phyloP scores from a whole-genome alignment of 2,329 filamentous ascomycete species.

The Fusarium solani-melongenae region DNA sequence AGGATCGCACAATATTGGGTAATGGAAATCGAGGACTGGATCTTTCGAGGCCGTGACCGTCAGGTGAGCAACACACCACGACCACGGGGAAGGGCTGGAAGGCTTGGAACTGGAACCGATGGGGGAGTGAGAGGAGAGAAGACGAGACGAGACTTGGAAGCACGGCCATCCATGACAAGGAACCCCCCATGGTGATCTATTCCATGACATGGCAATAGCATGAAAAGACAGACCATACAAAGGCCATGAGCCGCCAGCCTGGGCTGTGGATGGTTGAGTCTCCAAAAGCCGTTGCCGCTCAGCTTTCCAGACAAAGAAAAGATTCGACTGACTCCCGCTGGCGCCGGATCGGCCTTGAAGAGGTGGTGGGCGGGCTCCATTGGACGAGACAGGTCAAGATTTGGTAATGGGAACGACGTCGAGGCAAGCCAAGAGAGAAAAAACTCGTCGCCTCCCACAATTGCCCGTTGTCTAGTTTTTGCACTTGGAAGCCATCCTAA shows the following conservation, averaged over 20 bases:
- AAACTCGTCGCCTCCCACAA: conserved; percentile 18
- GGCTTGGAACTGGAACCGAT: conserved; percentile 3
- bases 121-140: conserved; percentile 10
- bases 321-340: conserved; percentile 20
- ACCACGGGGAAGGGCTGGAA: conserved; percentile 31
- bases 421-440: conserved; percentile 34
- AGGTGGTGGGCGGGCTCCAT: conserved; percentile 42
- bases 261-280: conserved; percentile 7
- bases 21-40: conserved; percentile 60
- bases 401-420: conserved; percentile 52
- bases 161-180: conserved; percentile 10
- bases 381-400: conserved; percentile 46
- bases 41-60: conserved; percentile 36
- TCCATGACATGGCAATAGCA: neutral
- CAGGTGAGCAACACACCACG: conserved; percentile 45
- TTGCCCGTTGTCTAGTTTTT: conserved; percentile 29
- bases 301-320: conserved; percentile 31
- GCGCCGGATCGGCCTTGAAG: conserved; percentile 34
- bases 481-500: conserved; percentile 1
- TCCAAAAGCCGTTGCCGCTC: conserved; percentile 26
- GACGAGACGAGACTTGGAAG: conserved; percentile 4
- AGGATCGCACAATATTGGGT: conserved; percentile 55
- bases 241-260: conserved; percentile 24
- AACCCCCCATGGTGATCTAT: conserved; percentile 8
- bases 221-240: conserved; percentile 20